These are phyloP conservation scores for Pseudocercospora crystallina DNA, from an alignment of 2,329 filamentous ascomycete genomes.

Conservation along the genomic window DNA sequence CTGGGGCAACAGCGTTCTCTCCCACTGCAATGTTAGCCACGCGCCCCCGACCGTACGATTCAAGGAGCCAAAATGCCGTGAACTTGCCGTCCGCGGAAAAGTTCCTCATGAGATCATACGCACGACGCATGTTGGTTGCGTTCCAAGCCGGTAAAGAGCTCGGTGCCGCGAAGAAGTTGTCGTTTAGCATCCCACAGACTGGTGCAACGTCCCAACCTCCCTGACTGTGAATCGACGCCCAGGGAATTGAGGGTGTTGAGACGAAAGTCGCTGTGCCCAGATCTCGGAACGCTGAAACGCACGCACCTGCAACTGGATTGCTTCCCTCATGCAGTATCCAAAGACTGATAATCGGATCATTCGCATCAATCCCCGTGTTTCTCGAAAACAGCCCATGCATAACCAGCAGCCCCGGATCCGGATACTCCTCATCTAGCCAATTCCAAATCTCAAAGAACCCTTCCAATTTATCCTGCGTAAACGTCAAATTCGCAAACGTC, in stretches of 20 bases:
- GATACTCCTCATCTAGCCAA: not conserved
- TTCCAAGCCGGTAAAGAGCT: not conserved
- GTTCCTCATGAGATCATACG: not conserved
- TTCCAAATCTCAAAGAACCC: constrained; percentile 2
- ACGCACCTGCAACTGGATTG: not conserved
- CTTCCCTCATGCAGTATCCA: not conserved
- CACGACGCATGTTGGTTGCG: not conserved
- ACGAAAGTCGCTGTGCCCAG: not conserved
- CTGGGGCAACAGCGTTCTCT: not conserved
- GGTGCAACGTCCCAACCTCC: not conserved
- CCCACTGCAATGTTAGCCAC: not conserved
- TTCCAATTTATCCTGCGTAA: not conserved
- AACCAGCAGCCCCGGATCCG: not conserved
- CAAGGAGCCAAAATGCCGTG: not conserved
- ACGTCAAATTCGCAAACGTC: not conserved
- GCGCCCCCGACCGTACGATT: not conserved
- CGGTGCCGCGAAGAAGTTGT: not conserved
- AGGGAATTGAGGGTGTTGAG: not conserved
- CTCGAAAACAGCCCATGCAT: not conserved
- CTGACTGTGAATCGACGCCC: not conserved
- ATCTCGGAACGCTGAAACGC: not conserved
- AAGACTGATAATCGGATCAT: constrained; percentile 1
- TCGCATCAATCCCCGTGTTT: not conserved
- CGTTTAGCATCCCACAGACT: not conserved
- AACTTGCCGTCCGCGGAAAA: not conserved